Percentiles rank a stretch among this genome's conserved stretches.
phyloP scores from a whole-genome alignment of 768 basidiomycete genomes.

The Russula sp. region DNA sequence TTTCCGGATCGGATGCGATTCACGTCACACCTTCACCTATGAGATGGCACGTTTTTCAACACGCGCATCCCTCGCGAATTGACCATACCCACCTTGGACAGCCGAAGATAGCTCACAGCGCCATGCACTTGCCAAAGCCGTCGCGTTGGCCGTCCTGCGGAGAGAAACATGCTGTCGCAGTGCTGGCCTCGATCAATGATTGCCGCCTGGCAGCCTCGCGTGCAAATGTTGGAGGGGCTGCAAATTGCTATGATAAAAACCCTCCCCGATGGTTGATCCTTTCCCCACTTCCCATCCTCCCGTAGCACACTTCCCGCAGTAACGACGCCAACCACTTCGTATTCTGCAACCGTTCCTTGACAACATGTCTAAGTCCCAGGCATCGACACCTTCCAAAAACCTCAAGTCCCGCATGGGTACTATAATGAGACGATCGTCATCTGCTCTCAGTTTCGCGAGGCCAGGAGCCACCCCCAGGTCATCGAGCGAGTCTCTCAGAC shows the following conservation, averaged over 20 bases:
- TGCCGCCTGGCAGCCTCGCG: slow-evolving; percentile 22
- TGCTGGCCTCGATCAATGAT: slow-evolving; percentile 22
- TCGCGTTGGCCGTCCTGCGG: slow-evolving; percentile 11
- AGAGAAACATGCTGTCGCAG: slow-evolving; percentile 16
- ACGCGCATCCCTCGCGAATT: slow-evolving; percentile 19
- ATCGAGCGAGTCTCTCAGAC: slow-evolving; percentile 28
- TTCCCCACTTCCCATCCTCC: slow-evolving; percentile 7
- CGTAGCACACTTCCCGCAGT: neutral
- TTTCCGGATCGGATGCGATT: neutral
- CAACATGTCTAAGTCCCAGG: slow-evolving; percentile 19
- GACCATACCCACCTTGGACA: neutral
- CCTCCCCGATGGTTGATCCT: slow-evolving; percentile 11
- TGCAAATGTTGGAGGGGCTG: slow-evolving; percentile 2
- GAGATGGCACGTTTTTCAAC: slow-evolving; percentile 16
- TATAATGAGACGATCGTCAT: slow-evolving; percentile 21
- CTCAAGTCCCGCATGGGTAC: slow-evolving; percentile 22
- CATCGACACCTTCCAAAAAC: slow-evolving; percentile 9
- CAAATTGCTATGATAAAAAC: slow-evolving; percentile 13
- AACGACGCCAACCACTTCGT: neutral
- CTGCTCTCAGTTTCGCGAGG: slow-evolving; percentile 18
- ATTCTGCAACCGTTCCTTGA: neutral
- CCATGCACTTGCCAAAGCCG: neutral
- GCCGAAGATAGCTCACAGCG: neutral
- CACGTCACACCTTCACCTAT: slow-evolving; percentile 10
- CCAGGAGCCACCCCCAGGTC: slow-evolving; percentile 18